Base-by-base conservation (phyloP, 163 green algal species). In the Scenedesmus sp. region DNA sequence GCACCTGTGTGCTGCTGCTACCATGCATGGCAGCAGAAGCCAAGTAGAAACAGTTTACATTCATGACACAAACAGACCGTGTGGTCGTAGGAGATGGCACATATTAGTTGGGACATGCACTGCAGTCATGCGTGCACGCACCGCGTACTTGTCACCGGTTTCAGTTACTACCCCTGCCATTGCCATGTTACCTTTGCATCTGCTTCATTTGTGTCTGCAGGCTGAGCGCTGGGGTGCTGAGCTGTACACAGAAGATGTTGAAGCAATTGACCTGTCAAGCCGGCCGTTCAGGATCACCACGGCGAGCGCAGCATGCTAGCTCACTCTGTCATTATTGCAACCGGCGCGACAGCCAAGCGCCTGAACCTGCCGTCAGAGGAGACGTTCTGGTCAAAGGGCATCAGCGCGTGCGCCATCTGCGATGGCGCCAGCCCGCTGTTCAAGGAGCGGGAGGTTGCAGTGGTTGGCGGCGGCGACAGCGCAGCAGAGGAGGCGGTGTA, bases 371-470 rank as follows among this genome's bases (percentile, higher is more conserved):
- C 98, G 24, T 97, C 86, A 44, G 98, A 99, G 93, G 49, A 96
- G 44, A 92, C 95, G 85, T 99, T 98, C 92, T 99, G 98, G 98
- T 96, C 92, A 89, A 95, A 95, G 59, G 98, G 98, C 87, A 99
- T 99, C 92, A 97, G 92, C 43, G 98, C 98, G 13, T 99, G 98
- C 89, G 98, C 98, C 51, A 99, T 99, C 94, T 99, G 98, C 93
- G 98, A 99, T 92, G 98, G 97, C 76, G 97, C 98, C 16, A 97
- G 92, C 81, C 96, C 96, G 5, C 94, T 98, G 65, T 99, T 99
- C 93, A 98, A 98, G 92, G 94, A 95, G 42, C 93, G 97, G 65
- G 95, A 98, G 85, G 93, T 99, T 83, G 98, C 98, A 73, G 98
- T 99, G 16, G 98, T 99, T 46, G 98, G 98, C 49, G 98, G 98